Percentiles rank a stretch among this genome's conserved stretches.
Conservation (phyloP, 1,139 yeast species). For the Hansenula sp. region DNA sequence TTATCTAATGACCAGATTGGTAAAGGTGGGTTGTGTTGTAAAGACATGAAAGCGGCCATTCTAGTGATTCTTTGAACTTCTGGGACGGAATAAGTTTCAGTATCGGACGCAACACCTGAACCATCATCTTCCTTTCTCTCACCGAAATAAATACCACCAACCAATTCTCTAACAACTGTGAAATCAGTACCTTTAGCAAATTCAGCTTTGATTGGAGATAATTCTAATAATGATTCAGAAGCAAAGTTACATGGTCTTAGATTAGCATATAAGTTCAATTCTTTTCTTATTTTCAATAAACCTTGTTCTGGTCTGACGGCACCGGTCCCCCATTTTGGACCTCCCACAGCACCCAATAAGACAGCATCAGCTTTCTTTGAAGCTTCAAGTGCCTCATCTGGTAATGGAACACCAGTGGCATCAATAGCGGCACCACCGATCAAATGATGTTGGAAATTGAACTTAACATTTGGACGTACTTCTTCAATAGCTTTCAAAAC, state of each 20-base stretch:
- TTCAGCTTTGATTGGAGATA: constrained; percentile 84
- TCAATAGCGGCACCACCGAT: constrained; percentile 99
- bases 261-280: constrained; percentile 89
- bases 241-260: constrained; percentile 95
- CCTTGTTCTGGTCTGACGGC: constrained; percentile 97
- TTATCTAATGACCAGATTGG: constrained; percentile 96
- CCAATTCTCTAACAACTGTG: constrained; percentile 90
- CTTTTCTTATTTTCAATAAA: constrained; percentile 87
- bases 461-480: constrained; percentile 58
- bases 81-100: constrained; percentile 83
- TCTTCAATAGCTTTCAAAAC: constrained; percentile 76
- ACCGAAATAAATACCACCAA: constrained; percentile 97
- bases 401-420: constrained; percentile 89
- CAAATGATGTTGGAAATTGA: constrained; percentile 75
- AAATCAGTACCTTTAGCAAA: constrained; percentile 88
- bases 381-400: constrained; percentile 84
- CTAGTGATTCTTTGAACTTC: constrained; percentile 94
- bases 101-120: constrained; percentile 84
- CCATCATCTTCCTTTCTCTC: constrained; percentile 91
- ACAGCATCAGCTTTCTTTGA: constrained; percentile 91
- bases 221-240: constrained; percentile 76
- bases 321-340: constrained; percentile 96
- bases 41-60: constrained; percentile 97
- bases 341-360: constrained; percentile 95
- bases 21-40: constrained; percentile 88